Evolutionary conservation across 2,329 filamentous ascomycete species (phyloP).

Genomic region (Nemania sp.): DNA sequence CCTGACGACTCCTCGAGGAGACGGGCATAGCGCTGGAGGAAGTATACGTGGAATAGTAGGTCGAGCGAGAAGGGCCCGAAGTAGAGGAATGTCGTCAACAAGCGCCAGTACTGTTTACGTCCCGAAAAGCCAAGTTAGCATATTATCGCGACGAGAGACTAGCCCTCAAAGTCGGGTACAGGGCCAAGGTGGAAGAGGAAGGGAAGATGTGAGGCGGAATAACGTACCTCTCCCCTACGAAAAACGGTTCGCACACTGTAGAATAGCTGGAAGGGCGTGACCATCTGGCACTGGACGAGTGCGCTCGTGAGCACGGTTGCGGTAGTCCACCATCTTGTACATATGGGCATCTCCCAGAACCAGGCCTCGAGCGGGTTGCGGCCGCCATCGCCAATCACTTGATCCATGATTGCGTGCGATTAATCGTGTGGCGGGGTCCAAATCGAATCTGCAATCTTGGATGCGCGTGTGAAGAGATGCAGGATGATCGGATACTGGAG

Average conservation of each 20-base stretch:
- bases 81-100: slow-evolving; percentile 96
- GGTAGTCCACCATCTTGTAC: slow-evolving; percentile 95
- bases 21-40: slow-evolving; percentile 93
- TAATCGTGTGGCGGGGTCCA: not conserved
- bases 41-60: slow-evolving; percentile 96
- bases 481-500: not conserved
- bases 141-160: not conserved
- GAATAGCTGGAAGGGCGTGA: slow-evolving; percentile 94
- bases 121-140: slow-evolving; percentile 20
- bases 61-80: slow-evolving; percentile 94
- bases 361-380: slow-evolving; percentile 87
- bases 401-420: slow-evolving; percentile 51
- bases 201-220: not conserved
- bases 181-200: not conserved
- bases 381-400: slow-evolving; percentile 61
- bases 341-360: slow-evolving; percentile 98
- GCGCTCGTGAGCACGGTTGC: slow-evolving; percentile 86
- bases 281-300: slow-evolving; percentile 88
- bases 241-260: slow-evolving; percentile 95
- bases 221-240: slow-evolving; percentile 80
- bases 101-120: slow-evolving; percentile 79
- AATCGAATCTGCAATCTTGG: not conserved
- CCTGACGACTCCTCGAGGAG: slow-evolving; percentile 95
- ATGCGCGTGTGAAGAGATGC: not conserved
- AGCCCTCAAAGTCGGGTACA: not conserved